phyloP scores from a whole-genome alignment of 2,329 filamentous ascomycete species.

The Paecilomyces variotii region DNA sequence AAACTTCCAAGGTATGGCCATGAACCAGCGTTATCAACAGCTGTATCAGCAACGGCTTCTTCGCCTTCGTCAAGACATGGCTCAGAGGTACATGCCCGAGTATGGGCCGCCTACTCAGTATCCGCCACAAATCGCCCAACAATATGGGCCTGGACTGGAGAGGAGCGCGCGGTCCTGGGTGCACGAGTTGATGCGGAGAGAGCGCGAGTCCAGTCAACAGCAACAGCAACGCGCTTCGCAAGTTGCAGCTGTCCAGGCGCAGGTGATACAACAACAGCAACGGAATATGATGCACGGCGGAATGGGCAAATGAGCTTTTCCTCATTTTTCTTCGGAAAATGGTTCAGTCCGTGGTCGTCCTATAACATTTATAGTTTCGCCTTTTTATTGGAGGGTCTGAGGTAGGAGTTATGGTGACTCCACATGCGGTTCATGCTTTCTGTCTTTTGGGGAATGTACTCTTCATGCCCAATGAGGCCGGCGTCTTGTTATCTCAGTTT shows the following conservation, averaged over 20 bases:
- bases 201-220: conserved; percentile 25
- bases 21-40: conserved; percentile 26
- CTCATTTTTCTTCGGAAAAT: neutral
- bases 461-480: neutral
- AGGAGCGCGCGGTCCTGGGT: conserved; percentile 30
- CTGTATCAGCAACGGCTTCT: conserved; percentile 30
- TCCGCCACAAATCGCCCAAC: conserved; percentile 29
- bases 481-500: neutral
- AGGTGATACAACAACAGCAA: conserved; percentile 25
- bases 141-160: conserved; percentile 29
- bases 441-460: neutral
- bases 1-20: conserved; percentile 20
- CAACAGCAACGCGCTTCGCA: conserved; percentile 25
- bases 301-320: conserved; percentile 22
- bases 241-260: conserved; percentile 24
- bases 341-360: neutral
- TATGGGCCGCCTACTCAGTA: conserved; percentile 33
- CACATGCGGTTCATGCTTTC: neutral
- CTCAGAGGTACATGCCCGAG: conserved; percentile 26
- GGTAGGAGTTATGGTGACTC: neutral
- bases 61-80: conserved; percentile 29
- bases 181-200: conserved; percentile 30
- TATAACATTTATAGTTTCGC: neutral
- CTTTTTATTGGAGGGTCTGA: neutral
- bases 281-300: conserved; percentile 37